Conservation (phyloP, 2,329 filamentous ascomycete species). For the Pseudogymnoascus destructans region DNA sequence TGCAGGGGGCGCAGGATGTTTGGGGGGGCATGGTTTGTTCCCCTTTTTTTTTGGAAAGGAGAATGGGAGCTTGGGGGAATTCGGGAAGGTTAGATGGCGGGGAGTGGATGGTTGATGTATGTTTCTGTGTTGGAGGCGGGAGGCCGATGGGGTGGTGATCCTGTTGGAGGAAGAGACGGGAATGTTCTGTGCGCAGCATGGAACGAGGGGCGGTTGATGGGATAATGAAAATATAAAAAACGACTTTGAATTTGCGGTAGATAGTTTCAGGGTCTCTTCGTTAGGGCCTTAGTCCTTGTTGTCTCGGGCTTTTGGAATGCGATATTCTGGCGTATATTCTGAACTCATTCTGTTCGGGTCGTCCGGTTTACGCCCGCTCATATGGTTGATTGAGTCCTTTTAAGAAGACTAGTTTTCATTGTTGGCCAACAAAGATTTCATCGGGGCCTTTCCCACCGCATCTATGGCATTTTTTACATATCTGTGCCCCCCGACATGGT, state of each 20-base stretch:
- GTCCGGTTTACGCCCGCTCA: neutral
- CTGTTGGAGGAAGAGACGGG: neutral
- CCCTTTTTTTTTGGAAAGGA: neutral
- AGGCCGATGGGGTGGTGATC: neutral
- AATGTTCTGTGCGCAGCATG: neutral
- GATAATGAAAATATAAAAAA: neutral
- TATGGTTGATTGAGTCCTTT: neutral
- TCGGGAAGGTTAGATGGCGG: neutral
- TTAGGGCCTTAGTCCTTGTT: neutral
- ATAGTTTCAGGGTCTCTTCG: neutral
- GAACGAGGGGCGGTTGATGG: neutral
- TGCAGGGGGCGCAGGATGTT: neutral
- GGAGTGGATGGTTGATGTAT: neutral
- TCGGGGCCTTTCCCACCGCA: neutral
- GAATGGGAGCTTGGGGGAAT: neutral
- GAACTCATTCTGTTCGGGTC: neutral
- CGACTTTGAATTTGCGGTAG: neutral
- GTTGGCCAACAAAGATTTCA: neutral
- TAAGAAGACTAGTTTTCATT: neutral
- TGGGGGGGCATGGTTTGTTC: neutral
- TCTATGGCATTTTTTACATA: neutral
- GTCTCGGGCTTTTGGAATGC: neutral
- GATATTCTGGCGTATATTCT: neutral
- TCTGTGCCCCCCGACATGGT: neutral
- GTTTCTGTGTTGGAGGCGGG: neutral